A percentile compares a stretch with the other conserved stretches of the same genome.
Evolutionary conservation across 2,329 filamentous ascomycete species (phyloP).

Genomic region (Colletotrichum aenigma): DNA sequence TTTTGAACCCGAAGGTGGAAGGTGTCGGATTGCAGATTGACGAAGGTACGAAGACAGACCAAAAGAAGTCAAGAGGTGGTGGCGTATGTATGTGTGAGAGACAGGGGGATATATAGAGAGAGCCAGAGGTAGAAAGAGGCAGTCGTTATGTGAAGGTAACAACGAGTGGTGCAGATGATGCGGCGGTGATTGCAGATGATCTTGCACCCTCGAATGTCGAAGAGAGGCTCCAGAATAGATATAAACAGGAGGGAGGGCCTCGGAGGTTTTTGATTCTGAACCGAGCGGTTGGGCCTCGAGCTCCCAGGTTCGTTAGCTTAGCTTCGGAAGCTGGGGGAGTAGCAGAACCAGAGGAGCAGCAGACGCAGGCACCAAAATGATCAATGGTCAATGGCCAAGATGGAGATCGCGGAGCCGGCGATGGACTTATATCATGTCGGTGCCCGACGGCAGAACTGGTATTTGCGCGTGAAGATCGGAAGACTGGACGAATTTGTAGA

Average conservation of each 20-base stretch:
- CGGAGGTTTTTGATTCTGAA: slow-evolving; percentile 18
- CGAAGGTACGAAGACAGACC: not conserved
- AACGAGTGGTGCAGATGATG: not conserved
- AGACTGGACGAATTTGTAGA: slow-evolving; percentile 13
- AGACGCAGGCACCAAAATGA: not conserved
- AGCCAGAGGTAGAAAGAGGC: no score
- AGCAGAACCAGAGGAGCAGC: not conserved
- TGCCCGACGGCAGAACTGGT: slow-evolving; percentile 18
- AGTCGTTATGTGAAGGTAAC: no score
- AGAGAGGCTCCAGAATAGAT: not conserved
- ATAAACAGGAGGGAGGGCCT: slow-evolving; percentile 6
- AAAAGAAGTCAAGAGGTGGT: not conserved
- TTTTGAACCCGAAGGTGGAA: not conserved
- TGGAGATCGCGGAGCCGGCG: not conserved
- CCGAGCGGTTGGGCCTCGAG: slow-evolving; percentile 17
- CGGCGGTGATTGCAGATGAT: not conserved
- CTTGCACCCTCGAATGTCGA: not conserved
- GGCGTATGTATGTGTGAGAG: not conserved
- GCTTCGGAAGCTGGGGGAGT: slow-evolving; percentile 7
- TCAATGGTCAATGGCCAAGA: not conserved
- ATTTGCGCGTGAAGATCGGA: slow-evolving; percentile 14
- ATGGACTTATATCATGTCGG: slow-evolving; percentile 18
- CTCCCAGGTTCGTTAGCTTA: slow-evolving; percentile 10
- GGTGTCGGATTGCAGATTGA: not conserved
- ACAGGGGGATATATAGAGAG: no score